Base-by-base conservation (phyloP, 2,329 filamentous ascomycete genomes). In the Pseudocercospora vitis region DNA sequence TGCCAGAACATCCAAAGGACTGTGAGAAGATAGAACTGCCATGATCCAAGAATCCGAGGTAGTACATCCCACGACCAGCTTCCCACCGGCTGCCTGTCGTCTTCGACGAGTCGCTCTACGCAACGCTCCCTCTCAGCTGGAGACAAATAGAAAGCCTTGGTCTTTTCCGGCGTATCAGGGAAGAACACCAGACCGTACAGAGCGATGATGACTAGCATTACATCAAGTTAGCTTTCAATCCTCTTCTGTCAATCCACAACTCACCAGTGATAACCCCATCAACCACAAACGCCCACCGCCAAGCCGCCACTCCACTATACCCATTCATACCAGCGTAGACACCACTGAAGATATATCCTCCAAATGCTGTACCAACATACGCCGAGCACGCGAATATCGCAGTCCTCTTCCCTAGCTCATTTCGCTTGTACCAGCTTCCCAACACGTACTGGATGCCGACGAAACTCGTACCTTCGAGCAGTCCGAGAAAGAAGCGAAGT, bases 241-340 rank as follows among this genome's bases (percentile, higher is more conserved):
- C 26, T 7, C 26, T 7, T 7, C 11, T 7, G 6, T 29, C 84
- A 72, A 1, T 68, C 29, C 1, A 80, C 59, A n/a, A 0, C 31
- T 9, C 21, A 48, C 45, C 46, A 7, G 79, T 83, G 28, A 83
- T 72, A 1, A 78, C 52, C 0, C 79, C 81, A 57, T 84, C 81
- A 19, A 84, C 74, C 1, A 84, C 65, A 56, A 83, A 79, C 3
- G 81, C 67, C 75, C 76, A 80, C 35, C 65, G 61, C 76, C 76
- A 78, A 1, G 73, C 74, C 4, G 65, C 55, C 62, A 70, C 68
- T 7, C 73, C 73, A 24, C 67, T 52, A 2, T 73, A 58, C 0
- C 73, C 73, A 12, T 73, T 65, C 72, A 76, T 72, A 47, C 73
- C 55, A 11, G 53, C 50, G 35, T 57, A 52, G 2, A 61, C 58